A percentile compares a stretch with the other conserved stretches of the same genome.
These are phyloP conservation scores for Zychaea mexicana DNA, from an alignment of 371 early-diverging fungal species.

Conservation along the genomic window DNA sequence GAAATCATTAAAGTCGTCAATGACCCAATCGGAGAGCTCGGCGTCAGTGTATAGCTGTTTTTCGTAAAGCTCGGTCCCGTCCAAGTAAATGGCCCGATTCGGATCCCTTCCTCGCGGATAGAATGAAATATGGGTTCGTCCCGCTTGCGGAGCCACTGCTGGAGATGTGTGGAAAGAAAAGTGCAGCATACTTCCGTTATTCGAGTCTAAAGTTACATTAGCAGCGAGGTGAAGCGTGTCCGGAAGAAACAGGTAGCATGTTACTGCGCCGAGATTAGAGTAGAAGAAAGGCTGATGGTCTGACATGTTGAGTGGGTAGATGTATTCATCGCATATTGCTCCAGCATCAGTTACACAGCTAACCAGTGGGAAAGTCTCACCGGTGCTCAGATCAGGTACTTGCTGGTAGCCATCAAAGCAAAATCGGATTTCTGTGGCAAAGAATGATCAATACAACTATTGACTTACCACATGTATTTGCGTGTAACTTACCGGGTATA, in stretches of 20 bases:
- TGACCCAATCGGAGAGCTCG: conserved; percentile 34
- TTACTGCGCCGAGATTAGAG: conserved; percentile 39
- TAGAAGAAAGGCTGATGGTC: conserved; percentile 37
- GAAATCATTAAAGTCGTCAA: conserved; percentile 41
- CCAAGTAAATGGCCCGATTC: conserved; percentile 31
- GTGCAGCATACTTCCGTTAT: conserved; percentile 44
- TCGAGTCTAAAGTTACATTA: conserved; percentile 31
- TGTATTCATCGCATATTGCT: conserved; percentile 27
- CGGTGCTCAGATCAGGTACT: conserved; percentile 4
- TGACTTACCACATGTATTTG: too few relatives aligned
- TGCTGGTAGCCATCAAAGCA: conserved; percentile 47
- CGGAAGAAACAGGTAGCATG: conserved; percentile 41
- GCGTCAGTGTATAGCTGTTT: conserved; percentile 19
- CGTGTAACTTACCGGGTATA: conserved; percentile 39
- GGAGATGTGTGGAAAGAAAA: conserved; percentile 42
- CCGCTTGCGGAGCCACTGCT: conserved; percentile 18
- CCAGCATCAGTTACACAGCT: conserved; percentile 42
- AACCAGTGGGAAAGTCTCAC: conserved; percentile 28
- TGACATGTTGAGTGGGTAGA: conserved; percentile 39
- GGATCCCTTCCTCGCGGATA: conserved; percentile 49
- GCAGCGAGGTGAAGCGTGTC: conserved; percentile 31
- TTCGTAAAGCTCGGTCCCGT: conserved; percentile 19
- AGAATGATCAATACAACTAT: too few relatives aligned
- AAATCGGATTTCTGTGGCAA: conserved; percentile 43
- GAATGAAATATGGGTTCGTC: conserved; percentile 43